Evolutionary conservation across 345 rosid species (phyloP).

Genomic region (Populus nigra): DNA sequence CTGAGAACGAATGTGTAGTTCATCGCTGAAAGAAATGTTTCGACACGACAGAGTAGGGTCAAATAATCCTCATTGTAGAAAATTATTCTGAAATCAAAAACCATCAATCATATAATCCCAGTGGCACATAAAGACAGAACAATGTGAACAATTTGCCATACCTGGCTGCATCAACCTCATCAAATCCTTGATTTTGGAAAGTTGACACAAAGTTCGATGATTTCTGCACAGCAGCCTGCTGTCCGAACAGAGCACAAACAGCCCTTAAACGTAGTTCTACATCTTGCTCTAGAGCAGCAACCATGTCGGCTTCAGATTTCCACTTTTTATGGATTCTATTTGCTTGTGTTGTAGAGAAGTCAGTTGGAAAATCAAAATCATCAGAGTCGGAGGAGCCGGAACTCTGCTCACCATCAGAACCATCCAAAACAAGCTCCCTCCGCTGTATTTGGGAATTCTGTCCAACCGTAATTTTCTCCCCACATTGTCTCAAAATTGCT

Average conservation of each 20-base stretch:
- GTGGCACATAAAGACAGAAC: background rate
- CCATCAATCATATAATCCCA: background rate
- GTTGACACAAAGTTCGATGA: background rate
- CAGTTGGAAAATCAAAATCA: constrained; percentile 1
- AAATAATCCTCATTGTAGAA: background rate
- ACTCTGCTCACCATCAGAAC: constrained; percentile 16
- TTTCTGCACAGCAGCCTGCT: constrained; percentile 2
- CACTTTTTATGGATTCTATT: constrained; percentile 7
- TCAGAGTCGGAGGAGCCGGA: constrained; percentile 36
- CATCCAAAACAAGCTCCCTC: background rate
- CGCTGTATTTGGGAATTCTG: background rate
- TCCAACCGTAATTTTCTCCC: background rate
- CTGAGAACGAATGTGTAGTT: no score
- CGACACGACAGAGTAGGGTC: background rate
- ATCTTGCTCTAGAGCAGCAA: constrained; percentile 17
- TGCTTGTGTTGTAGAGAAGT: background rate
- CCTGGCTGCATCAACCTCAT: constrained; percentile 7
- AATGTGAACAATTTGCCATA: background rate
- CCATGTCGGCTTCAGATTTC: constrained; percentile 22
- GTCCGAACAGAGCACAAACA: constrained; percentile 35
- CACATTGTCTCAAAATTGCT: background rate
- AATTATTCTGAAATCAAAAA: background rate
- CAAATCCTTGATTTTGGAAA: constrained; percentile 3
- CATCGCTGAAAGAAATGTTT: no score
- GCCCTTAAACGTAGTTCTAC: constrained; percentile 28